Evolutionary conservation across 2,329 filamentous ascomycete species (phyloP).

Genomic region (Ophiostoma triangulosporum): DNA sequence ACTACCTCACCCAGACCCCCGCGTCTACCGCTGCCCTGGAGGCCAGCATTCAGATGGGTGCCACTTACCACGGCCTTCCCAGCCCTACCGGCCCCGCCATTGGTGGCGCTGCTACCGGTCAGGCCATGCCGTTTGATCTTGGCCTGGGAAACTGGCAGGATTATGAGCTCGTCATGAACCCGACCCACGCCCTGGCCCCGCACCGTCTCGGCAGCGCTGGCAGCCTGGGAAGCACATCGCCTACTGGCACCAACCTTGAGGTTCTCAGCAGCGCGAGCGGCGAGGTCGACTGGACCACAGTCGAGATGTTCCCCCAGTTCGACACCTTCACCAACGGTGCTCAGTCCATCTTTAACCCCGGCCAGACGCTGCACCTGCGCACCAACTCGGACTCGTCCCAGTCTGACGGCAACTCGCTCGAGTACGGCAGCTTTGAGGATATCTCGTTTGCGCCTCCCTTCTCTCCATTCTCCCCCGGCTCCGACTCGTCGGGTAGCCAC

Average conservation of each 20-base stretch:
- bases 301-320: constrained; percentile 62
- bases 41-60: constrained; percentile 46
- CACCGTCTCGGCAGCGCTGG: constrained; percentile 18
- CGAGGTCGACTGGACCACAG: constrained; percentile 50
- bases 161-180: constrained; percentile 43
- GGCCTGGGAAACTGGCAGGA: constrained; percentile 69
- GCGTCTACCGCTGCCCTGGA: constrained; percentile 45
- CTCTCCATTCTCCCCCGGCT: constrained; percentile 71
- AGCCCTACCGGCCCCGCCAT: constrained; percentile 34
- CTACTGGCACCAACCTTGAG: constrained; percentile 70
- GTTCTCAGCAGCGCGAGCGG: constrained; percentile 74
- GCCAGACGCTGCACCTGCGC: constrained; percentile 77
- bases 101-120: constrained; percentile 32
- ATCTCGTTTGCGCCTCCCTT: constrained; percentile 48
- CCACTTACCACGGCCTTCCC: constrained; percentile 45
- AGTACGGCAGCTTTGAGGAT: constrained; percentile 73
- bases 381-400: constrained; percentile 77
- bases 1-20: constrained; percentile 46
- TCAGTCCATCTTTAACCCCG: constrained; percentile 76
- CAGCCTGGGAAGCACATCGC: constrained; percentile 49
- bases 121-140: constrained; percentile 45
- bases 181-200: constrained; percentile 28
- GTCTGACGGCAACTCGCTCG: constrained; percentile 51
- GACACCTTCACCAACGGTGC: constrained; percentile 49
- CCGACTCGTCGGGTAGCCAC: constrained; percentile 48